Evolutionary conservation across 495 filamentous ascomycete genomes (phyloP).

Genomic region (Chaetomidium leptoderma): DNA sequence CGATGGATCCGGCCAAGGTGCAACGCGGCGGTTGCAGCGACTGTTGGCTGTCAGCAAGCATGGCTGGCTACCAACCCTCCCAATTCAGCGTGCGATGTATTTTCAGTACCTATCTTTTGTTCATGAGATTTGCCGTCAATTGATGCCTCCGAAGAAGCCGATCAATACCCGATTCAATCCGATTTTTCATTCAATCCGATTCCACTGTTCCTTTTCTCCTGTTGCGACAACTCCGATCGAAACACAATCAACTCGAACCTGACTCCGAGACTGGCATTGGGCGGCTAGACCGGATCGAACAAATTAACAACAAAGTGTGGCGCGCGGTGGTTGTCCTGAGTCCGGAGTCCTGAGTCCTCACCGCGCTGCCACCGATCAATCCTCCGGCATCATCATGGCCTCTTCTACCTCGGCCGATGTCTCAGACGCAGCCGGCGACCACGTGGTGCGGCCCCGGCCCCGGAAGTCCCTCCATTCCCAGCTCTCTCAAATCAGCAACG

Average conservation of each 20-base stretch:
- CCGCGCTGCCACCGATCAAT: background rate
- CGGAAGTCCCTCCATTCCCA: slow-evolving; percentile 44
- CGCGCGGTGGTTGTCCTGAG: background rate
- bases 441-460: slow-evolving; percentile 41
- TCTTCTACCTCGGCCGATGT: slow-evolving; percentile 30
- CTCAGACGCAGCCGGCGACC: slow-evolving; percentile 27
- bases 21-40: background rate
- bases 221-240: too few relatives aligned
- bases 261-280: background rate
- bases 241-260: background rate
- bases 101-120: background rate
- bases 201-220: background rate
- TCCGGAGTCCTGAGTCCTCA: too few relatives aligned
- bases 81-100: too few relatives aligned
- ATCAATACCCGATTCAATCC: background rate
- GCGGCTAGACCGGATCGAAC: background rate
- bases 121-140: background rate
- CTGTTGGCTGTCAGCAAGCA: background rate
- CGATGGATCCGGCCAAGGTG: background rate
- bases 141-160: background rate
- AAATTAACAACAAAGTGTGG: background rate
- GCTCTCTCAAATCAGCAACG: slow-evolving; percentile 36
- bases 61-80: background rate
- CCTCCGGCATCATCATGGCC: slow-evolving; percentile 13
- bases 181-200: background rate